A percentile compares a stretch with the other conserved stretches of the same genome.
These are phyloP conservation scores for Aspergillus niger DNA, from an alignment of 2,329 filamentous ascomycete species.

Conservation along the genomic window DNA sequence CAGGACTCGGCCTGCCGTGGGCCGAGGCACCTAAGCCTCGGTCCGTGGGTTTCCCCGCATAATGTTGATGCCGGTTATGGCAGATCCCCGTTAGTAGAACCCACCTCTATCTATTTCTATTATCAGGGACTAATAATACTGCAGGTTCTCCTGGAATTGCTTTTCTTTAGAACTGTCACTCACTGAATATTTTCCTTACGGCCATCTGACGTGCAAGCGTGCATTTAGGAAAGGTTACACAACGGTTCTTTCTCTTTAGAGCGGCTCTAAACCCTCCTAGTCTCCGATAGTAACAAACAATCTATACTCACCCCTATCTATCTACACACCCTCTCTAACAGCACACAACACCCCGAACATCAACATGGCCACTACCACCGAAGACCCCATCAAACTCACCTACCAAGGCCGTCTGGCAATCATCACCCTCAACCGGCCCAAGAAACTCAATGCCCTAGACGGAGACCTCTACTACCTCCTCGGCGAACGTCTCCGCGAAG, in stretches of 20 bases:
- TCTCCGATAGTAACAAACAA: background rate
- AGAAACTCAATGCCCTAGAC: constrained; percentile 83
- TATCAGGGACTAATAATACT: background rate
- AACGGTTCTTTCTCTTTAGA: background rate
- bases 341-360: background rate
- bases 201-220: no score
- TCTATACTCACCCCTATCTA: background rate
- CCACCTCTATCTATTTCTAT: background rate
- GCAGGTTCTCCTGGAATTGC: background rate
- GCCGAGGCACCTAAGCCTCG: constrained; percentile 19
- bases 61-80: background rate
- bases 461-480: constrained; percentile 76
- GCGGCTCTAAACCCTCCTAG: background rate
- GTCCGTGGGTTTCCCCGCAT: constrained; percentile 19
- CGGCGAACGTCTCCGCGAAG: constrained; percentile 70
- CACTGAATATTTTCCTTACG: no score
- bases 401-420: constrained; percentile 73
- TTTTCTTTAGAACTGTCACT: background rate
- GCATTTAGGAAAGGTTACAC: no score
- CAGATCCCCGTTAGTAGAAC: background rate
- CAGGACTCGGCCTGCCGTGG: background rate
- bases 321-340: background rate
- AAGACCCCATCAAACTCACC: constrained; percentile 58
- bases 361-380: constrained; percentile 29
- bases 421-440: constrained; percentile 80